Percentiles rank a stretch among this genome's conserved stretches.
These are phyloP conservation scores for Candida sanyaensis DNA, from an alignment of 1,139 yeast species.

Conservation along the genomic window DNA sequence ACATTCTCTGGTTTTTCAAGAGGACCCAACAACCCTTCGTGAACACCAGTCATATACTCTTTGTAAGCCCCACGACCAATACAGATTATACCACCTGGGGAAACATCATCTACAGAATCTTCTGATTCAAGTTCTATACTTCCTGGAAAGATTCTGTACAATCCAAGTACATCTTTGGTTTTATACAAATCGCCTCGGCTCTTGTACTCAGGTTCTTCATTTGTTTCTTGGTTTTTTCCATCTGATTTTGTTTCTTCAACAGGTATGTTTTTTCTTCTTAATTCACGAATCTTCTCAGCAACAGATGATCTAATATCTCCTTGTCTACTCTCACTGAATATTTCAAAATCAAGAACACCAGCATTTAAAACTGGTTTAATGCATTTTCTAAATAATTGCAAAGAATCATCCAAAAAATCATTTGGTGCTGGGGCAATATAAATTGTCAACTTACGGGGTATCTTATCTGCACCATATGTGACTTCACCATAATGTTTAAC, in stretches of 20 bases:
- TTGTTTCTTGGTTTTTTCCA: conserved; percentile 8
- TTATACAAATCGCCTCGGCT: conserved; percentile 46
- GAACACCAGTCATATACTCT: conserved; percentile 87
- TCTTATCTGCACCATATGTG: conserved; percentile 34
- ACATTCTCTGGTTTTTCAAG: conserved; percentile 59
- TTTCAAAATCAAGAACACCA: conserved; percentile 83
- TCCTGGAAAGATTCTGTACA: conserved; percentile 42
- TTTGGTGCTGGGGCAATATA: conserved; percentile 96
- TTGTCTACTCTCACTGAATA: conserved; percentile 75
- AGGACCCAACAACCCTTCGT: conserved; percentile 95
- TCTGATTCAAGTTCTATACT: conserved; percentile 43
- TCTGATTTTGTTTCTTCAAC: conserved; percentile 8
- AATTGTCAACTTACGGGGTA: conserved; percentile 78
- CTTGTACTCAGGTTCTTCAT: conserved; percentile 20
- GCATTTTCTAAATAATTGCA: conserved; percentile 73
- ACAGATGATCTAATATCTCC: conserved; percentile 85
- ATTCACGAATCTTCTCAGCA: conserved; percentile 76
- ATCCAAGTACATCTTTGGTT: conserved; percentile 60
- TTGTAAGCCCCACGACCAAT: conserved; percentile 95
- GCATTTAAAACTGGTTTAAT: conserved; percentile 87
- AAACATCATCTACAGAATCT: conserved; percentile 43
- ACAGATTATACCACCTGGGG: conserved; percentile 87
- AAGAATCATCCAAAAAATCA: conserved; percentile 78
- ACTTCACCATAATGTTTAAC: conserved; percentile 54
- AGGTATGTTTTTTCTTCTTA: conserved; percentile 42